Evolutionary conservation across 495 filamentous ascomycete species (phyloP), one percentile per base, ranked within the genome.

Genomic region (Stereocaulon alpinum): DNA sequence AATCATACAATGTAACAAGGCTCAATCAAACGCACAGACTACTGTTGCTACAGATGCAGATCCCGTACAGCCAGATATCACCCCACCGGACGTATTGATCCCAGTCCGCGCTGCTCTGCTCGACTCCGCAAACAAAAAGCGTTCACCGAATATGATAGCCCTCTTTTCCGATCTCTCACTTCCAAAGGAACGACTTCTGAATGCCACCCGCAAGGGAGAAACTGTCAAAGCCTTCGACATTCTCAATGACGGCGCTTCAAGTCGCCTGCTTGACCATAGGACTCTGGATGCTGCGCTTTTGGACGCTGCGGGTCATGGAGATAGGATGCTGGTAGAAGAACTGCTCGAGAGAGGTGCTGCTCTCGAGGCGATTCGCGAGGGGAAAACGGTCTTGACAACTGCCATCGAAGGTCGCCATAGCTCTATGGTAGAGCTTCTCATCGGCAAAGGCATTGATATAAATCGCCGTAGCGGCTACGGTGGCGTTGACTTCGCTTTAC

Each of bases 311-410:
- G n/a, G n/a, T n/a, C 41, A 41, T 24, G 20, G 12, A 11, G 29
- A 20, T 6, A 4, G 11, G 10, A 14, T 17, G 7, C 32, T 56
- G 30, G 42, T 56, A 40, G 41, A 56, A 47, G 41, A 22, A 14
- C 45, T 56, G 42, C n/a, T 56, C 15, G 30, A 29, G n/a, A 56
- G n/a, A 47, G 54, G 54, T 27, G 41, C 54, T 40, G 45, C 44
- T 41, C 12, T 56, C 41, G 40, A 43, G 22, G 54, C 40, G 42
- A 20, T 32, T 17, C 54, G 29, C 54, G 42, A 56, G n/a, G 30
- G 42, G 7, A 56, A 56, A 56, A 56, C 27, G 6, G 40, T 56
- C 27, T 40, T 56, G 20, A 42, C 37, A 27, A 56, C 34, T 10
- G 54, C 54, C 15, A 40, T 56, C 24, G 41, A 37, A 14, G 54